Evolutionary conservation across 805 yeast species (phyloP).

Genomic region (Wickerhamiella siamensis): DNA sequence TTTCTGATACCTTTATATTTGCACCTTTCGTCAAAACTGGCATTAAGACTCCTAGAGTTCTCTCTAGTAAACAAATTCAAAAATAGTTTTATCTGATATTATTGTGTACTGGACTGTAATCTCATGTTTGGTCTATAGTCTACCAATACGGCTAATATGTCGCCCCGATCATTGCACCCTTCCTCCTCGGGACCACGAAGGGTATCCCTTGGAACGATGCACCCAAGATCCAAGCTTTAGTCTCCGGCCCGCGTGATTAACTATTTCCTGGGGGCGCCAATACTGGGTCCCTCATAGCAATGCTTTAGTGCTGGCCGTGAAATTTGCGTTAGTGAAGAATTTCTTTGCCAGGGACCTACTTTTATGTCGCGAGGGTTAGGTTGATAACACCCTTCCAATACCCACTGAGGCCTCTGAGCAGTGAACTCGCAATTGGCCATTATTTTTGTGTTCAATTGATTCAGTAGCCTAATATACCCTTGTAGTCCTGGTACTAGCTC

Average conservation of each 20-base stretch:
- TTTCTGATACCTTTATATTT: not conserved
- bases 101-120: no score
- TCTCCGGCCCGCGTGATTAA: conserved; percentile 37
- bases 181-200: conserved; percentile 55
- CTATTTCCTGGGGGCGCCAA: conserved; percentile 26
- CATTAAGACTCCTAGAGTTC: no score
- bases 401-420: no score
- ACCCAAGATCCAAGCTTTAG: conserved; percentile 44
- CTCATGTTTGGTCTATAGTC: not conserved
- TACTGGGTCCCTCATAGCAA: conserved; percentile 27
- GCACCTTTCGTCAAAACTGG: not conserved
- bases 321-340: conserved; percentile 20
- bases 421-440: no score
- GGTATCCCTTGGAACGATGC: conserved; percentile 47
- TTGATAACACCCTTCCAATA: not conserved
- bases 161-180: conserved; percentile 46
- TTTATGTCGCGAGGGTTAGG: conserved; percentile 22
- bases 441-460: no score
- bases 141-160: conserved; percentile 20
- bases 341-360: conserved; percentile 7
- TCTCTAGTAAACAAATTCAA: no score
- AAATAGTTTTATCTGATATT: no score
- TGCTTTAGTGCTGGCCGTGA: conserved; percentile 23
- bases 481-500: not conserved
- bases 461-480: no score